Percentiles rank a stretch among this genome's conserved stretches.
Conservation (phyloP, 1,139 yeast genomes). For the Scheffersomyces stambukii region DNA sequence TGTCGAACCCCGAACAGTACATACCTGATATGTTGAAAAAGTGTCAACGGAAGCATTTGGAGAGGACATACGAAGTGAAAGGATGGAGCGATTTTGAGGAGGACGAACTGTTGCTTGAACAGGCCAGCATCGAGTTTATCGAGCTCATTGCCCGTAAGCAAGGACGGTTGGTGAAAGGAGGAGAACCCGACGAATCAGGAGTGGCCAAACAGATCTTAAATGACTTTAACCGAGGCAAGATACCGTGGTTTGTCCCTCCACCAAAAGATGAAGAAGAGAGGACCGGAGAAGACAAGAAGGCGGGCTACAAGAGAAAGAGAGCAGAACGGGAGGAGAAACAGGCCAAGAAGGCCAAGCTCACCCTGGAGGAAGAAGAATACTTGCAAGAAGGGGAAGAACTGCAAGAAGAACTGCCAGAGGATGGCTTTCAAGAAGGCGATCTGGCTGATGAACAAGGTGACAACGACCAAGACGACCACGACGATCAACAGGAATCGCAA, state of each 20-base stretch:
- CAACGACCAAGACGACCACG: not conserved
- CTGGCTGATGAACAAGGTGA: not conserved
- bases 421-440: not conserved
- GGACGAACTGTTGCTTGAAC: constrained; percentile 32
- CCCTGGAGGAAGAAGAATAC: not conserved
- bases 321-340: constrained; percentile 34
- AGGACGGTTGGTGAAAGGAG: constrained; percentile 92
- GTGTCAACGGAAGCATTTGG: constrained; percentile 87
- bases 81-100: constrained; percentile 72
- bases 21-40: constrained; percentile 83
- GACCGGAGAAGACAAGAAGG: constrained; percentile 54
- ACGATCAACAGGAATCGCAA: not conserved
- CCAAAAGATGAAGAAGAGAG: constrained; percentile 64
- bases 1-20: constrained; percentile 90
- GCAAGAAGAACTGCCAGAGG: not conserved
- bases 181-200: constrained; percentile 95
- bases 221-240: constrained; percentile 94
- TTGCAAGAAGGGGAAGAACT: not conserved
- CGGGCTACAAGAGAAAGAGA: constrained; percentile 49
- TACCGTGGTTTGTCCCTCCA: constrained; percentile 97
- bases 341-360: constrained; percentile 4
- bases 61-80: constrained; percentile 89
- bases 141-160: constrained; percentile 89
- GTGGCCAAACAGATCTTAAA: constrained; percentile 86
- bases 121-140: constrained; percentile 73